Evolutionary conservation across 2,329 filamentous ascomycete genomes (phyloP).

Genomic region (Fusarium sp.): DNA sequence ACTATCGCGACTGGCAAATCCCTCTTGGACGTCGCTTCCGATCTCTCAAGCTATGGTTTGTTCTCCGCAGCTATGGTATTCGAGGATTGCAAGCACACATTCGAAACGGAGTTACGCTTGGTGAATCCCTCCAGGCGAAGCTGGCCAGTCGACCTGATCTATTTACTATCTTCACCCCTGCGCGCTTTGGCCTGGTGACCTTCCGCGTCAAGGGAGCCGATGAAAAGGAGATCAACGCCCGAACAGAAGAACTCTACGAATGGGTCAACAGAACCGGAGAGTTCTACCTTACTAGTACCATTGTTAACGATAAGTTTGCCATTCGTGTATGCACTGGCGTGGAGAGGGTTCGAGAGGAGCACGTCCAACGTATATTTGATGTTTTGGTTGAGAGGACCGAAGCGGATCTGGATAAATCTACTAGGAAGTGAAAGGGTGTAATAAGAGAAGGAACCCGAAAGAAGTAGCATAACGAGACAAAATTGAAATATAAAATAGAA

Average conservation of each 20-base stretch:
- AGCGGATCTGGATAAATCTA: conserved; percentile 44
- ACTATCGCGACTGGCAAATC: conserved; percentile 98
- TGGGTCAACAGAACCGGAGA: conserved; percentile 77
- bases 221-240: conserved; percentile 68
- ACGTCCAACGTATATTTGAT: conserved; percentile 79
- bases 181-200: conserved; percentile 83
- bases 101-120: conserved; percentile 73
- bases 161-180: conserved; percentile 79
- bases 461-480: fast-evolving
- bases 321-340: conserved; percentile 82
- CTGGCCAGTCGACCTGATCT: conserved; percentile 72
- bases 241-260: conserved; percentile 82
- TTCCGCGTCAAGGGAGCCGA: conserved; percentile 67
- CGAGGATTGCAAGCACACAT: conserved; percentile 80
- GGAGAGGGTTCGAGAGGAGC: conserved; percentile 76
- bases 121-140: conserved; percentile 74
- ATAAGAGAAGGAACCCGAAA: fast-evolving
- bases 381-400: conserved; percentile 73
- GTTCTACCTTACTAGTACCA: conserved; percentile 84
- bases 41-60: conserved; percentile 94
- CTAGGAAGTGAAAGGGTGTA: neutral
- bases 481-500: fast-evolving
- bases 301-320: conserved; percentile 78
- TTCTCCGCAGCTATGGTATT: conserved; percentile 84
- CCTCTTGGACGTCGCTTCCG: conserved; percentile 90